Evolutionary conservation across 2,329 filamentous ascomycete species (phyloP).

Genomic region (Fusarium decemcellulare): DNA sequence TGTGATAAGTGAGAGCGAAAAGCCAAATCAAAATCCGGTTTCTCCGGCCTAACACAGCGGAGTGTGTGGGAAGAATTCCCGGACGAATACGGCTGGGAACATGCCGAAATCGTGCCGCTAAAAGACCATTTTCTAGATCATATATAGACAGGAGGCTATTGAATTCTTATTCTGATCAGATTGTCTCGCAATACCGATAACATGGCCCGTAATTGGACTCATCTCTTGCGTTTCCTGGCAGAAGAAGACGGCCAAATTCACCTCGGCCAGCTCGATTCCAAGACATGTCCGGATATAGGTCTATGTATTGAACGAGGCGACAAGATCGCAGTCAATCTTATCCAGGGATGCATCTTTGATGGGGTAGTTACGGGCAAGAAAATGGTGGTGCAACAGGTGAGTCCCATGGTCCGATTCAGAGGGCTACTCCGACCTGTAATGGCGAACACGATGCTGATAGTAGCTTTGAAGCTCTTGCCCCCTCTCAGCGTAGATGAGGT

Average conservation of each 20-base stretch:
- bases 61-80: too few species aligned
- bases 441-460: too few species aligned
- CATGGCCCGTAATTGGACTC: conserved; percentile 52
- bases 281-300: conserved; percentile 49
- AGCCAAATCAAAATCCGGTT: too few species aligned
- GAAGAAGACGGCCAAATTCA: conserved; percentile 57
- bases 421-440: too few species aligned
- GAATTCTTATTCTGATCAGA: too few species aligned
- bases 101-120: too few species aligned
- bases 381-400: background rate
- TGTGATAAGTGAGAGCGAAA: too few species aligned
- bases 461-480: background rate
- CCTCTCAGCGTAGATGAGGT: conserved; percentile 48
- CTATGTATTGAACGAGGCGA: background rate
- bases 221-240: conserved; percentile 58
- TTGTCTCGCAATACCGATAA: background rate
- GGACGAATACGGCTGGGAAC: too few species aligned
- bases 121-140: too few species aligned
- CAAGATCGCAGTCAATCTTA: background rate
- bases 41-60: too few species aligned
- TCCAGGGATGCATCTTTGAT: background rate
- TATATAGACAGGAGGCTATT: too few species aligned
- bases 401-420: too few species aligned
- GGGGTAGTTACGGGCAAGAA: background rate
- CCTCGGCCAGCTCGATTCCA: conserved; percentile 55